Conservation (phyloP, 768 basidiomycete species). For the Lactarius hengduanensis region DNA sequence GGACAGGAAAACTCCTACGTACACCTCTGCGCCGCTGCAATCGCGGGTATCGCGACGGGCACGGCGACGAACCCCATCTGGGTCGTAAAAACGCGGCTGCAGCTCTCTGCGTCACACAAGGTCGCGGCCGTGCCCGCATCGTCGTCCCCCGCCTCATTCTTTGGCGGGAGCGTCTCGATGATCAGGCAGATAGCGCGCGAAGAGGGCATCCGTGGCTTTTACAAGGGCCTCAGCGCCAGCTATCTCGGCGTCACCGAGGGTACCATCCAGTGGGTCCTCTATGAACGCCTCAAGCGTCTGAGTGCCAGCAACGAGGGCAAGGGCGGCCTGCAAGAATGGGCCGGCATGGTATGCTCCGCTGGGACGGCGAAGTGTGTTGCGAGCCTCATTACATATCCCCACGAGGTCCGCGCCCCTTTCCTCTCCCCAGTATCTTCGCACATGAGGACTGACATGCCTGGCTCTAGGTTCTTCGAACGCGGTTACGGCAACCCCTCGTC, state of each 20-base stretch:
- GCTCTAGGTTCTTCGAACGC: slow-evolving; percentile 81
- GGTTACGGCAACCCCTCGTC: slow-evolving; percentile 83
- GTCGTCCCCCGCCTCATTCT: slow-evolving; percentile 32
- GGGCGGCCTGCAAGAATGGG: slow-evolving; percentile 64
- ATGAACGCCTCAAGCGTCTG: slow-evolving; percentile 85
- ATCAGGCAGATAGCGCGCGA: slow-evolving; percentile 73
- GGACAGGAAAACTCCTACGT: slow-evolving; percentile 81
- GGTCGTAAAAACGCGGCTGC: slow-evolving; percentile 97
- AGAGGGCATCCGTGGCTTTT: slow-evolving; percentile 86
- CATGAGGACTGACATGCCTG: neutral
- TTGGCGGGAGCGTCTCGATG: slow-evolving; percentile 57
- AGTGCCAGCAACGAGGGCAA: slow-evolving; percentile 52
- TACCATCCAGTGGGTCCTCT: slow-evolving; percentile 96
- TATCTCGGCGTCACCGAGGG: slow-evolving; percentile 95
- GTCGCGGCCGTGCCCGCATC: neutral
- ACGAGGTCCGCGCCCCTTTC: slow-evolving; percentile 66
- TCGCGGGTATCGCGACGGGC: slow-evolving; percentile 84
- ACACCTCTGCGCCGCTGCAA: slow-evolving; percentile 81
- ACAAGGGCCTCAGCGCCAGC: slow-evolving; percentile 92
- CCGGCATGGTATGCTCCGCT: slow-evolving; percentile 83
- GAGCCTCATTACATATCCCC: slow-evolving; percentile 94
- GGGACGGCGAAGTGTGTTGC: slow-evolving; percentile 94
- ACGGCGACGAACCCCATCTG: slow-evolving; percentile 97
- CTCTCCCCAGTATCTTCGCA: neutral
- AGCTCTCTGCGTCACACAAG: slow-evolving; percentile 50